A percentile compares a stretch with the other conserved stretches of the same genome.
Evolutionary conservation across 768 basidiomycete genomes (phyloP).

Genomic region (Suillus weaverae): DNA sequence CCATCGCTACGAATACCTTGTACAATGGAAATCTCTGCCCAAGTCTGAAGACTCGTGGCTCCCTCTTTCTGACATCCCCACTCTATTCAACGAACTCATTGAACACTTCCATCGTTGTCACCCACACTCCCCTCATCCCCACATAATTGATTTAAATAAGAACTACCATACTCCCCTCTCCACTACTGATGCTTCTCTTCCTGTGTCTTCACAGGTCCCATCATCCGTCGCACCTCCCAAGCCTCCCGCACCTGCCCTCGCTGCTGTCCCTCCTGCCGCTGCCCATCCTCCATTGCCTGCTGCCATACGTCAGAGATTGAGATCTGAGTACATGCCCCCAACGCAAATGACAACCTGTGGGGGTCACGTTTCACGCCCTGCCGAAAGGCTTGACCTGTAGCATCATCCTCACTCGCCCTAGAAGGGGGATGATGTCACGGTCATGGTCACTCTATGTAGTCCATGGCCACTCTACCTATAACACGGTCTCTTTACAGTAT

Average conservation of each 20-base stretch:
- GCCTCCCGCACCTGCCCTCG: background rate
- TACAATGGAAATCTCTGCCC: constrained; percentile 23
- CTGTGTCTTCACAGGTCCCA: background rate
- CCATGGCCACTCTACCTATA: too few species aligned
- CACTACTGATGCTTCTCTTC: background rate
- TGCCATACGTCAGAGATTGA: constrained; percentile 8
- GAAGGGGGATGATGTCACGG: constrained; percentile 19
- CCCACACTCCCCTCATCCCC: background rate
- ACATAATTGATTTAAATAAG: background rate
- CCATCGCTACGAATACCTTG: constrained; percentile 10
- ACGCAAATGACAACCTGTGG: constrained; percentile 19
- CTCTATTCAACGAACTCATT: background rate
- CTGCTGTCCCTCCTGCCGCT: background rate
- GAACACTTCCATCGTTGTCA: background rate
- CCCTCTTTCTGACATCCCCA: constrained; percentile 9
- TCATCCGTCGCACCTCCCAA: too few species aligned
- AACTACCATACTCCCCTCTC: background rate
- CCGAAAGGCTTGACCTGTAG: constrained; percentile 8
- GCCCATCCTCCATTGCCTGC: constrained; percentile 12
- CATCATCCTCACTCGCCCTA: background rate
- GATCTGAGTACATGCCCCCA: constrained; percentile 22
- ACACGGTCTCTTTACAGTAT: too few species aligned
- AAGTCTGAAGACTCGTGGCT: constrained; percentile 9
- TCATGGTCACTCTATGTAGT: too few species aligned
- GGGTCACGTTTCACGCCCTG: constrained; percentile 20